Evolutionary conservation across 331 rosid genomes (phyloP).

Genomic region (Stylosanthes scabra): DNA sequence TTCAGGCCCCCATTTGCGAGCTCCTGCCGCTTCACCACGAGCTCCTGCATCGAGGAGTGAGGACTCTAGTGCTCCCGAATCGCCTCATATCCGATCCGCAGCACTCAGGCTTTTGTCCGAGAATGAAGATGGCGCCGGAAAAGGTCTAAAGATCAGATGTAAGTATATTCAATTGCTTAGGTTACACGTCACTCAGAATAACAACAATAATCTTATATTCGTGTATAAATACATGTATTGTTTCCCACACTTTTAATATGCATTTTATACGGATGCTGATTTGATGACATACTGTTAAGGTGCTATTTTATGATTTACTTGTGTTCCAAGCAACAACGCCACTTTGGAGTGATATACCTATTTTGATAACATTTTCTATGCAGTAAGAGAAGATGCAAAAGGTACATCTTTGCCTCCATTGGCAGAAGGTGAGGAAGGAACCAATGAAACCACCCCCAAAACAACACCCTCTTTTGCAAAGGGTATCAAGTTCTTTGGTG

Average conservation of each 20-base stretch:
- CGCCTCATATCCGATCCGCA: constrained; percentile 48
- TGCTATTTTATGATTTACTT: background rate
- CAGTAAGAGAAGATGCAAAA: constrained; percentile 67
- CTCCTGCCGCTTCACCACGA: constrained; percentile 73
- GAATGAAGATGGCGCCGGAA: constrained; percentile 46
- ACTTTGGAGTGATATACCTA: background rate
- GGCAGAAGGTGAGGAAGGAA: constrained; percentile 56
- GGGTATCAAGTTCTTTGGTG: constrained; percentile 66
- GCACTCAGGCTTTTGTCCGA: constrained; percentile 61
- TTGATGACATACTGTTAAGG: no score
- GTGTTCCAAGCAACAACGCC: background rate
- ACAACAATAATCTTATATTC: no score
- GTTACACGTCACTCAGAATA: background rate
- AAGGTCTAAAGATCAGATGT: constrained; percentile 51
- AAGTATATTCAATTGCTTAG: constrained; percentile 43
- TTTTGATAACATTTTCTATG: constrained; percentile 19
- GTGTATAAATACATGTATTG: no score
- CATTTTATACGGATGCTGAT: no score
- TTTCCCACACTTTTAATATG: no score
- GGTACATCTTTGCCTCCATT: constrained; percentile 52
- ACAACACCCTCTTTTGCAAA: constrained; percentile 64
- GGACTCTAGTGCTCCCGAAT: constrained; percentile 47
- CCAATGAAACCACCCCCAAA: constrained; percentile 54
- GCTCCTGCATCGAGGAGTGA: constrained; percentile 44
- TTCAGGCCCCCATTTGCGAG: constrained; percentile 41